These are phyloP conservation scores for Hymenoscyphus fraxineus DNA, from an alignment of 2,329 filamentous ascomycete species.

Conservation along the genomic window DNA sequence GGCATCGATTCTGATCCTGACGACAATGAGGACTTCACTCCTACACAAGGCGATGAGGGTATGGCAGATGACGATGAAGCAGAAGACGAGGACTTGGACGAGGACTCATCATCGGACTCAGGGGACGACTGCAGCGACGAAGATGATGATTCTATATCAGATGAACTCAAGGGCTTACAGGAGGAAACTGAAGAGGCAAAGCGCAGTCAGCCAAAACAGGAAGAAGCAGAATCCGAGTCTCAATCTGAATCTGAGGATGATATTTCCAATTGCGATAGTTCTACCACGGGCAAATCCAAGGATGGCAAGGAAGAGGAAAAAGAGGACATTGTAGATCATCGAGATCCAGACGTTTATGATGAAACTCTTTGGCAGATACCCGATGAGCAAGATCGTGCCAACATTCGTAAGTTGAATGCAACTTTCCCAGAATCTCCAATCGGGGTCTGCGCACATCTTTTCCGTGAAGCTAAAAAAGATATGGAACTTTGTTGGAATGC, in stretches of 20 bases:
- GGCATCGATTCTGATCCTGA: constrained; percentile 35
- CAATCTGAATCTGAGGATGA: constrained; percentile 1
- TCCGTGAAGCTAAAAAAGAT: constrained; percentile 29
- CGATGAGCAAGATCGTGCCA: constrained; percentile 21
- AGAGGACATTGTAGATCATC: background rate
- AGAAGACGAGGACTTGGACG: constrained; percentile 22
- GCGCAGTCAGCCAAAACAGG: constrained; percentile 6
- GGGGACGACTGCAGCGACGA: constrained; percentile 27
- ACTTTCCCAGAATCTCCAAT: constrained; percentile 32
- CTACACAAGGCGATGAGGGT: constrained; percentile 25
- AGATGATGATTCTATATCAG: constrained; percentile 11
- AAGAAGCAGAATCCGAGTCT: constrained; percentile 4
- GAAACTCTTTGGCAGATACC: constrained; percentile 8
- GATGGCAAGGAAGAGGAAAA: background rate
- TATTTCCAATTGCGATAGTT: background rate
- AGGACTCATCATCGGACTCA: constrained; percentile 6
- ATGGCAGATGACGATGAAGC: constrained; percentile 33
- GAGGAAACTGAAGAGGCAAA: constrained; percentile 25
- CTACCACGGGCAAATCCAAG: background rate
- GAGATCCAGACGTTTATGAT: background rate
- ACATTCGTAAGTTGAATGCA: constrained; percentile 31
- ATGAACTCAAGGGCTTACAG: constrained; percentile 10
- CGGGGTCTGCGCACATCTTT: constrained; percentile 30
- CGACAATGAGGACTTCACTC: constrained; percentile 29
- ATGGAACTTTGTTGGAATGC: constrained; percentile 31